Evolutionary conservation across 2,329 filamentous ascomycete genomes (phyloP).

Genomic region (Alternaria conjuncta): DNA sequence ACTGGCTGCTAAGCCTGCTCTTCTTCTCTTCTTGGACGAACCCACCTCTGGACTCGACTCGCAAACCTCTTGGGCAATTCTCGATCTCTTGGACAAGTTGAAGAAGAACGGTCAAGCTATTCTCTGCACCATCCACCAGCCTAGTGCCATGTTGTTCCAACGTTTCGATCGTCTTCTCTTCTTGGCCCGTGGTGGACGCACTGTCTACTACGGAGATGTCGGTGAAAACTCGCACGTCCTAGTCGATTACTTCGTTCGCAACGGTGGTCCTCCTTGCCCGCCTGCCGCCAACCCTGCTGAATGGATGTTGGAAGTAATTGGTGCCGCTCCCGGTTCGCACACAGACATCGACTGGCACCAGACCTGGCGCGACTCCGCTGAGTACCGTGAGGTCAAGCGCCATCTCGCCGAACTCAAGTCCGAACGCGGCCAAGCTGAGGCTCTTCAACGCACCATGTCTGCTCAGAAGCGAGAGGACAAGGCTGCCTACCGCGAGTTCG

Average conservation of each 20-base stretch:
- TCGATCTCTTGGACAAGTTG: slow-evolving; percentile 85
- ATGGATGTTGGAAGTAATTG: slow-evolving; percentile 72
- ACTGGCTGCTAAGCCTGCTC: slow-evolving; percentile 85
- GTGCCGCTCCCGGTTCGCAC: slow-evolving; percentile 57
- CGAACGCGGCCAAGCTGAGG: slow-evolving; percentile 43
- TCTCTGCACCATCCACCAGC: slow-evolving; percentile 97
- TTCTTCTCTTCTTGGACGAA: slow-evolving; percentile 92
- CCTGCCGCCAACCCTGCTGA: slow-evolving; percentile 78
- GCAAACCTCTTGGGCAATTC: slow-evolving; percentile 92
- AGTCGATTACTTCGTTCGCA: slow-evolving; percentile 77
- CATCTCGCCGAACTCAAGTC: slow-evolving; percentile 56
- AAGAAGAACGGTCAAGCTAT: slow-evolving; percentile 83
- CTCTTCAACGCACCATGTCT: slow-evolving; percentile 48
- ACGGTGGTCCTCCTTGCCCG: slow-evolving; percentile 71
- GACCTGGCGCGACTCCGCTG: slow-evolving; percentile 56
- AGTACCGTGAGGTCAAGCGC: slow-evolving; percentile 53
- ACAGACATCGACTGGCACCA: slow-evolving; percentile 60
- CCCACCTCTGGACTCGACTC: slow-evolving; percentile 93
- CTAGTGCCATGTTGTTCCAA: slow-evolving; percentile 94
- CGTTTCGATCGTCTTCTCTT: slow-evolving; percentile 85
- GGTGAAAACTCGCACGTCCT: slow-evolving; percentile 72
- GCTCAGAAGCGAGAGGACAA: slow-evolving; percentile 55
- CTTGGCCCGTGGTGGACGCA: slow-evolving; percentile 75
- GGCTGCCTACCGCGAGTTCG: slow-evolving; percentile 75
- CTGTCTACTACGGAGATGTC: slow-evolving; percentile 83